Percentiles rank a stretch among this genome's conserved stretches.
Conservation (phyloP, 1,284 basidiomycete species). For the Boletus hoseneyae region DNA sequence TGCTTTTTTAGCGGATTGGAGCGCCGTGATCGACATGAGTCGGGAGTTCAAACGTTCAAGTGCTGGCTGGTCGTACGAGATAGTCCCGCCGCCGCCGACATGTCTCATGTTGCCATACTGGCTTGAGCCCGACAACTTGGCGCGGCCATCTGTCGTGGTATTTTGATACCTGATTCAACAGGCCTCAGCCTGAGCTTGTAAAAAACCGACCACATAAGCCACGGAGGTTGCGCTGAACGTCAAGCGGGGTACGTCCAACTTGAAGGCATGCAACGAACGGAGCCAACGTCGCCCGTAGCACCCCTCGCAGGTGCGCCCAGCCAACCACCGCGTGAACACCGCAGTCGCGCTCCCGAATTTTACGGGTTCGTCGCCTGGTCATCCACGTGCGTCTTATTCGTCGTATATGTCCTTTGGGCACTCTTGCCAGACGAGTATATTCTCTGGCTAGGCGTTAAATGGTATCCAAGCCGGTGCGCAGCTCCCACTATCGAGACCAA, state of each 20-base stretch:
- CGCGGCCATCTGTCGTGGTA: background rate
- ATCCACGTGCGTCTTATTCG: conserved; percentile 69
- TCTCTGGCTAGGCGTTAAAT: conserved; percentile 62
- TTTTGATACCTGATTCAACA: too few species aligned
- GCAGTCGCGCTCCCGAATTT: conserved; percentile 73
- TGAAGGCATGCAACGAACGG: conserved; percentile 8
- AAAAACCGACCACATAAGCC: background rate
- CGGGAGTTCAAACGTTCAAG: background rate
- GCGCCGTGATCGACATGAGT: conserved; percentile 31
- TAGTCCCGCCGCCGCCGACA: too few species aligned
- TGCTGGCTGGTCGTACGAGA: too few species aligned
- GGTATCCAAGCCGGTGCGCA: conserved; percentile 84
- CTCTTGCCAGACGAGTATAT: conserved; percentile 57
- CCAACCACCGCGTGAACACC: conserved; percentile 39
- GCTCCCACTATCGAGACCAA: too few species aligned
- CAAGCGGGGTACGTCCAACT: background rate
- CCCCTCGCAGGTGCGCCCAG: too few species aligned
- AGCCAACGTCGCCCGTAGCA: conserved; percentile 45
- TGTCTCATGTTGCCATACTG: too few species aligned
- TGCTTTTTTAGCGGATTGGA: conserved; percentile 44
- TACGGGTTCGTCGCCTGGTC: conserved; percentile 87
- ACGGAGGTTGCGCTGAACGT: conserved; percentile 26
- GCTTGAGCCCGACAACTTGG: conserved; percentile 10
- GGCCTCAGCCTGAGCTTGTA: too few species aligned
- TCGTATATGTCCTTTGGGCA: conserved; percentile 69